phyloP scores from a whole-genome alignment of 768 basidiomycete genomes.

The Auricularia sp. region DNA sequence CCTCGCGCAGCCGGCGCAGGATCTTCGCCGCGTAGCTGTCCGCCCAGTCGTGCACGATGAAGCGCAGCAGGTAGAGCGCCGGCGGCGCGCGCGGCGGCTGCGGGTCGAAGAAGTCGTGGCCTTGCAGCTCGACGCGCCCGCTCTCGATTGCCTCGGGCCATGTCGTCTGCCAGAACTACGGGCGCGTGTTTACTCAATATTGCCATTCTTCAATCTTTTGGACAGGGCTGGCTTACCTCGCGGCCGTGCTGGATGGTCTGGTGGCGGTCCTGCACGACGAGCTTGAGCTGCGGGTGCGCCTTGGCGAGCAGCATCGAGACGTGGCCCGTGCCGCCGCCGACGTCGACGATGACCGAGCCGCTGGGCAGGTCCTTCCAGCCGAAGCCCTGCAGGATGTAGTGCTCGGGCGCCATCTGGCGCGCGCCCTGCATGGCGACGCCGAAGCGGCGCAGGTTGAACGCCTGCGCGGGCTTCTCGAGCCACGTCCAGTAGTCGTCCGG shows the following conservation, averaged over 20 bases:
- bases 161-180: slow-evolving; percentile 14
- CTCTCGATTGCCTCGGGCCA: slow-evolving; percentile 8
- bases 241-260: slow-evolving; percentile 43
- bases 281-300: slow-evolving; percentile 28
- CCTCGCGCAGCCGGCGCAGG: slow-evolving; percentile 16
- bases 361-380: slow-evolving; percentile 43
- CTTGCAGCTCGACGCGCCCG: slow-evolving; percentile 12
- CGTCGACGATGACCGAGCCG: slow-evolving; percentile 51
- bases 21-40: slow-evolving; percentile 22
- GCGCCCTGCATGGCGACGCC: slow-evolving; percentile 2
- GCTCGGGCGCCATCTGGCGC: neutral
- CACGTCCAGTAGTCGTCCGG: slow-evolving; percentile 18
- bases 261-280: slow-evolving; percentile 55
- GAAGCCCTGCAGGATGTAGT: slow-evolving; percentile 24
- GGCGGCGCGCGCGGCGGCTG: slow-evolving; percentile 21
- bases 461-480: slow-evolving; percentile 9
- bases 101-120: slow-evolving; percentile 16
- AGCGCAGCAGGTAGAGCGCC: slow-evolving; percentile 19
- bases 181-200: slow-evolving; percentile 11
- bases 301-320: slow-evolving; percentile 35
- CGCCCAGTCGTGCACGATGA: slow-evolving; percentile 26
- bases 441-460: slow-evolving; percentile 11
- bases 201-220: neutral
- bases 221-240: slow-evolving; percentile 12
- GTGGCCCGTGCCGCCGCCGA: slow-evolving; percentile 61